These are phyloP conservation scores for Eurotiales sp. DNA, from an alignment of 2,329 filamentous ascomycete genomes.

Conservation along the genomic window DNA sequence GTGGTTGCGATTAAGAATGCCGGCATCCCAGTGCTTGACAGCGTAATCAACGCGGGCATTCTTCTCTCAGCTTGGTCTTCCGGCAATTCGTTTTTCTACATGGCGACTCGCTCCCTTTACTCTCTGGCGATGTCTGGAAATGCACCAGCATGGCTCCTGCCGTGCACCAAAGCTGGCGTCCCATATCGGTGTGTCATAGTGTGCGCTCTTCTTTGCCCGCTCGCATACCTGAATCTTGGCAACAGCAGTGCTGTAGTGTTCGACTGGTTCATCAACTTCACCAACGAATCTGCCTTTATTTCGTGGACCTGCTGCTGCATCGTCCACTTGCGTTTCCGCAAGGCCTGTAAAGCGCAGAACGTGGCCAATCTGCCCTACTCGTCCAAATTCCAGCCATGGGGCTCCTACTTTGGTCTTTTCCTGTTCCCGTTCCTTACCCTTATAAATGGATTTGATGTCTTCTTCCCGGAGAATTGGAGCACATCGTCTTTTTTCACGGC, in stretches of 20 bases:
- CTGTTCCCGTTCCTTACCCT: constrained; percentile 57
- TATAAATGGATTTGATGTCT: constrained; percentile 72
- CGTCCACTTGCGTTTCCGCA: neutral
- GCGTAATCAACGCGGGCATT: constrained; percentile 75
- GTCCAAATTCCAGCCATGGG: constrained; percentile 5
- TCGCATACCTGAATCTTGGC: constrained; percentile 63
- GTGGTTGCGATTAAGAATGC: constrained; percentile 48
- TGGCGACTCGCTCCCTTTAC: constrained; percentile 64
- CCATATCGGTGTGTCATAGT: constrained; percentile 59
- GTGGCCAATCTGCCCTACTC: neutral
- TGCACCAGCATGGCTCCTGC: constrained; percentile 59
- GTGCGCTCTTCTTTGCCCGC: constrained; percentile 57
- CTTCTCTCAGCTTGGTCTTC: constrained; percentile 74
- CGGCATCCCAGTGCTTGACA: constrained; percentile 60
- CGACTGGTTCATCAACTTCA: constrained; percentile 69
- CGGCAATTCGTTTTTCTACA: constrained; percentile 73
- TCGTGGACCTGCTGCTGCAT: constrained; percentile 51
- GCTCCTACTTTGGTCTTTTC: constrained; percentile 20
- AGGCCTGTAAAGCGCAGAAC: constrained; percentile 3
- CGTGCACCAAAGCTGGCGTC: constrained; percentile 59
- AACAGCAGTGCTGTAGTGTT: constrained; percentile 57
- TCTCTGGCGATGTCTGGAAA: constrained; percentile 62
- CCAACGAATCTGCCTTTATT: constrained; percentile 65
- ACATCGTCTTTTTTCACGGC: constrained; percentile 61
- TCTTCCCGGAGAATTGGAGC: constrained; percentile 35